phyloP scores from a whole-genome alignment of 805 yeast species.

The Naumovozyma castellii region DNA sequence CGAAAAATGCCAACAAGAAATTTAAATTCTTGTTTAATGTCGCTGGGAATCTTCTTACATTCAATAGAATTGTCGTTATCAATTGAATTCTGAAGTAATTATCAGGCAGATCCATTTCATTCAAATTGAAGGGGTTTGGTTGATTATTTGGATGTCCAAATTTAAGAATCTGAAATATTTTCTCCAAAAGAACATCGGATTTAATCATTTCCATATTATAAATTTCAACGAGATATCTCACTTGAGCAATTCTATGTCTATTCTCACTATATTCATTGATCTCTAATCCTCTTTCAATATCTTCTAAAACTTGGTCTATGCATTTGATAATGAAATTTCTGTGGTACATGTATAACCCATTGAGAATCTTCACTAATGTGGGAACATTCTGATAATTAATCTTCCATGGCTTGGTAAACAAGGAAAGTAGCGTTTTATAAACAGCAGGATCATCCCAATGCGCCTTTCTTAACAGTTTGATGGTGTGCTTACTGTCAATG shows the following conservation, averaged over 20 bases:
- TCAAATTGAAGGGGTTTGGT: slow-evolving; percentile 37
- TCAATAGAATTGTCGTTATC: slow-evolving; percentile 36
- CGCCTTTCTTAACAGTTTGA: slow-evolving; percentile 34
- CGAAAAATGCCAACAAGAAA: slow-evolving; percentile 49
- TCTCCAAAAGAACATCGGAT: slow-evolving; percentile 38
- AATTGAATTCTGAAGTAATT: slow-evolving; percentile 66
- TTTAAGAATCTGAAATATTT: slow-evolving; percentile 48
- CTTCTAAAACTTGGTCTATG: slow-evolving; percentile 57
- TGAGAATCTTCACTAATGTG: slow-evolving; percentile 40
- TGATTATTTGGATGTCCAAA: slow-evolving; percentile 55
- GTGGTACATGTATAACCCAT: slow-evolving; percentile 28
- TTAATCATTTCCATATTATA: slow-evolving; percentile 40
- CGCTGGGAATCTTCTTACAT: slow-evolving; percentile 16
- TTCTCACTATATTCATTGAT: slow-evolving; percentile 48
- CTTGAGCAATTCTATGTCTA: slow-evolving; percentile 52
- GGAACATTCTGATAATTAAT: slow-evolving; percentile 49
- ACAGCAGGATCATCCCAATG: slow-evolving; percentile 38
- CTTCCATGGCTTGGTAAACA: slow-evolving; percentile 53
- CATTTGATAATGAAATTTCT: slow-evolving; percentile 36
- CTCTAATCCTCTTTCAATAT: slow-evolving; percentile 58
- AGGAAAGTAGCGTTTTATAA: slow-evolving; percentile 25
- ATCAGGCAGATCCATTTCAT: slow-evolving; percentile 50
- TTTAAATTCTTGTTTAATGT: slow-evolving; percentile 24
- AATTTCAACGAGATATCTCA: slow-evolving; percentile 51
- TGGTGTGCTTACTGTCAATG: slow-evolving; percentile 29